Conservation (phyloP, 2,329 filamentous ascomycete species). For the Ophiostoma sp. region DNA sequence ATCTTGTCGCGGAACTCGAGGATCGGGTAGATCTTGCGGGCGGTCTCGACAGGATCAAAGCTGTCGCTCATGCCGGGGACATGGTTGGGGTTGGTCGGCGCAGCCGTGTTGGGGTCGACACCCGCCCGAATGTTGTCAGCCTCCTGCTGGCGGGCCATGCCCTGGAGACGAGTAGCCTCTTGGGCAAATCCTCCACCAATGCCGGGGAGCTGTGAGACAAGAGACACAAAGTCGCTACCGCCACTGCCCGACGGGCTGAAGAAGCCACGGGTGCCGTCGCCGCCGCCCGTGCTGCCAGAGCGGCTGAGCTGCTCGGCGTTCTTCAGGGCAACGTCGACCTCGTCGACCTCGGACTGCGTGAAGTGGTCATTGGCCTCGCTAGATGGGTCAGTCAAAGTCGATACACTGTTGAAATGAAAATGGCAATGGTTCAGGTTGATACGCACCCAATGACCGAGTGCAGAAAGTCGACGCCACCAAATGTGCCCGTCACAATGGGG, state of each 20-base stretch:
- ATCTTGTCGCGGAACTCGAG: slow-evolving; percentile 91
- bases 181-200: slow-evolving; percentile 60
- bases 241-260: slow-evolving; percentile 37
- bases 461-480: slow-evolving; percentile 78
- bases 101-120: slow-evolving; percentile 31
- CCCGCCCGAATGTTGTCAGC: slow-evolving; percentile 45
- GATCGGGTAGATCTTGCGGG: slow-evolving; percentile 86
- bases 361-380: slow-evolving; percentile 75
- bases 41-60: slow-evolving; percentile 73
- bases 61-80: slow-evolving; percentile 69
- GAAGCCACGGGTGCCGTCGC: slow-evolving; percentile 33
- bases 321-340: slow-evolving; percentile 69
- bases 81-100: slow-evolving; percentile 45
- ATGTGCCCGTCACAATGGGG: slow-evolving; percentile 68
- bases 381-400: neutral
- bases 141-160: slow-evolving; percentile 58
- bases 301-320: slow-evolving; percentile 54
- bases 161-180: slow-evolving; percentile 60
- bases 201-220: slow-evolving; percentile 70
- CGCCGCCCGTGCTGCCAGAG: slow-evolving; percentile 28
- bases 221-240: slow-evolving; percentile 59
- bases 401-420: no score
- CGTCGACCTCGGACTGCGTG: slow-evolving; percentile 76
- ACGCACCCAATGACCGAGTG: slow-evolving; percentile 60
- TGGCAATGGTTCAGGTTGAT: neutral